Evolutionary conservation across 2,329 filamentous ascomycete species (phyloP), one percentile per base, ranked within the genome.

Genomic region (Fusarium piperis): DNA sequence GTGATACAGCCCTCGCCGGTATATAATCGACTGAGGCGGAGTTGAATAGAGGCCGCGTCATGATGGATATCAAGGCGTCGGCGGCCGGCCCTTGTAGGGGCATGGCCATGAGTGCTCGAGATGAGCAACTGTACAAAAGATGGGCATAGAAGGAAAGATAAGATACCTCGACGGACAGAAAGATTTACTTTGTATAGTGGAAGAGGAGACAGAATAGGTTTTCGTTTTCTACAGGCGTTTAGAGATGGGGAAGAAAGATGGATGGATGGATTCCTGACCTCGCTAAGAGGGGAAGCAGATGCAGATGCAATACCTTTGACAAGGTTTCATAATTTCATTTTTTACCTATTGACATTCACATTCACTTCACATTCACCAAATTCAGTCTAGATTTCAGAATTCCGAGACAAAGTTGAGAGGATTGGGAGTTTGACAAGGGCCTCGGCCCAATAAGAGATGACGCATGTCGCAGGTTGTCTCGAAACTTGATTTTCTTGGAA

Each of bases 171-270:
- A 59, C 41, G 46, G 57, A 58, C 36, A 53, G 57, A 55, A 67
- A 67, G 30, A 68, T 73, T 73, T 71, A n/a, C 51, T 72, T 73
- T 72, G 67, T 73, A 73, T 35, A 73, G 61, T 59, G 36, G 46
- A 38, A 65, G 44, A 41, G 41, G 23, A 59, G 62, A 55, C 48
- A 60, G 36, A 68, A 15, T 52, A 33, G 58, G 44, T 16, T 26
- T 55, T 28, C 10, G 11, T 28, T 20, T 28, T 64, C 28, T 33
- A 39, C 35, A 36, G 46, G 32, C 57, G 48, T 60, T 70, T 35
- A 52, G 58, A 63, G 33, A 58, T 41, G 69, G 38, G 53, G 28
- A 36, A 55, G 52, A 67, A 38, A 52, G 57, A 67, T 39, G 44
- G 60, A 44, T 59, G 39, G 39, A 16, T 44, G 67, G 57, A 66